Conservation (phyloP, 768 basidiomycete species). For the Russula ochroleuca region DNA sequence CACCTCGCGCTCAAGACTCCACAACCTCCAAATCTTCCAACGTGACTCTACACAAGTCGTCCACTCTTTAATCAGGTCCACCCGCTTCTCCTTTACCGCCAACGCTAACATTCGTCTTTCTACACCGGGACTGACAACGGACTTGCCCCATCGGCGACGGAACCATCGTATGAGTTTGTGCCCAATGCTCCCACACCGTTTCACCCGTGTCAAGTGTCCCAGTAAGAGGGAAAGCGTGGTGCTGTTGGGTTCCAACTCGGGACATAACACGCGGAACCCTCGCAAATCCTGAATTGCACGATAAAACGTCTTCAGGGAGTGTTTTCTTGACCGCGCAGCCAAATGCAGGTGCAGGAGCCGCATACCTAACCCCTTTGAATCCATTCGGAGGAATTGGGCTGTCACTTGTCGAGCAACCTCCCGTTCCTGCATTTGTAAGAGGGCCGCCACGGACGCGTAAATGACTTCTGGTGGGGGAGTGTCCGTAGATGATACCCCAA, state of each 20-base stretch:
- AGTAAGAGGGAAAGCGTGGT: slow-evolving; percentile 59
- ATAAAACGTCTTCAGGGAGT: slow-evolving; percentile 10
- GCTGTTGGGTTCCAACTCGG: slow-evolving; percentile 51
- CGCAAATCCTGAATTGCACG: slow-evolving; percentile 27
- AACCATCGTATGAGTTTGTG: slow-evolving; percentile 44
- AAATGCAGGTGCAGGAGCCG: slow-evolving; percentile 25
- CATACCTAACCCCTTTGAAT: slow-evolving; percentile 12
- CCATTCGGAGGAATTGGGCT: slow-evolving; percentile 10
- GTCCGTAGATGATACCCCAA: slow-evolving; percentile 1
- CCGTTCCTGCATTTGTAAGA: slow-evolving; percentile 23
- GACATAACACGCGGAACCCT: slow-evolving; percentile 38
- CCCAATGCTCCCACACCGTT: slow-evolving; percentile 54
- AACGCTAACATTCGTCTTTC: slow-evolving; percentile 54
- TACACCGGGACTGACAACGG: slow-evolving; percentile 53
- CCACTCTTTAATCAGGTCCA: slow-evolving; percentile 40
- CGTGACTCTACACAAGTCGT: slow-evolving; percentile 15
- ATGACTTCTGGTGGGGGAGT: slow-evolving; percentile 16
- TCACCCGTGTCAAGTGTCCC: slow-evolving; percentile 44
- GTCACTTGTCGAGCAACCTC: slow-evolving; percentile 19
- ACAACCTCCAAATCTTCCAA: slow-evolving; percentile 7
- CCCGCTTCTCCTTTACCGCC: slow-evolving; percentile 62
- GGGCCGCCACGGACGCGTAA: slow-evolving; percentile 15
- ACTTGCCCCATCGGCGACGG: slow-evolving; percentile 51
- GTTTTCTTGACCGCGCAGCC: slow-evolving; percentile 8
- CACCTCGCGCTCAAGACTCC: slow-evolving; percentile 23